Evolutionary conservation across 2,329 filamentous ascomycete species (phyloP).

Genomic region (Beauveria pseudobassiana): DNA sequence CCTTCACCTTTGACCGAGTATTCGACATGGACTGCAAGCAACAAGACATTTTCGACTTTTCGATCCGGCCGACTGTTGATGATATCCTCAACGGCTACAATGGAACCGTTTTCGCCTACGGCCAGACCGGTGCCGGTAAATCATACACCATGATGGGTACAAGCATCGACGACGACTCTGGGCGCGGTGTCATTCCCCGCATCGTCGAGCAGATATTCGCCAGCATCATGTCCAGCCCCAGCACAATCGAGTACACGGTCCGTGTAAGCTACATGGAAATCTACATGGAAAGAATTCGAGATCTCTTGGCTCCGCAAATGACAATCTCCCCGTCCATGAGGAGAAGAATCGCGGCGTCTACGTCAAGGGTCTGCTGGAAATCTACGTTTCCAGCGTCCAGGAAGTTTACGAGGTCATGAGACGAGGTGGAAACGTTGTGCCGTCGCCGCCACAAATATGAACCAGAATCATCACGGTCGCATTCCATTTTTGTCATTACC

Average conservation of each 20-base stretch:
- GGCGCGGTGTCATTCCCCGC: slow-evolving; percentile 90
- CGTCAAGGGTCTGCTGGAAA: slow-evolving; percentile 88
- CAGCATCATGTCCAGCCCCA: slow-evolving; percentile 84
- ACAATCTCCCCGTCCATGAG: slow-evolving; percentile 95
- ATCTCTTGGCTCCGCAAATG: slow-evolving; percentile 89
- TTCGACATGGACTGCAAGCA: slow-evolving; percentile 92
- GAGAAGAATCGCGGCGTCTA: slow-evolving; percentile 95
- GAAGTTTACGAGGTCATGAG: slow-evolving; percentile 97
- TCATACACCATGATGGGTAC: slow-evolving; percentile 85
- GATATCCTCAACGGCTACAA: slow-evolving; percentile 99
- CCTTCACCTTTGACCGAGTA: slow-evolving; percentile 95
- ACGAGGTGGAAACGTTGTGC: slow-evolving; percentile 82
- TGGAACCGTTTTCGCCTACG: slow-evolving; percentile 96
- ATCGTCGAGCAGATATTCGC: slow-evolving; percentile 97
- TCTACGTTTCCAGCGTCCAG: slow-evolving; percentile 90
- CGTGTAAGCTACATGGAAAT: slow-evolving; percentile 99
- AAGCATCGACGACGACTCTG: slow-evolving; percentile 82
- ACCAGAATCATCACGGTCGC: slow-evolving; percentile 96
- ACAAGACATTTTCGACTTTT: slow-evolving; percentile 94
- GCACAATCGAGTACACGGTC: slow-evolving; percentile 97
- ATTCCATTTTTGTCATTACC: slow-evolving; percentile 96
- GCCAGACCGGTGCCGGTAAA: slow-evolving; percentile 96
- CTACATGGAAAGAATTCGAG: slow-evolving; percentile 97
- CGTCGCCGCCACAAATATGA: slow-evolving; percentile 98
- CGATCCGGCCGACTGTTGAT: slow-evolving; percentile 90